phyloP scores from a whole-genome alignment of 2,329 filamentous ascomycete species.

The Colletotrichum eleusines region DNA sequence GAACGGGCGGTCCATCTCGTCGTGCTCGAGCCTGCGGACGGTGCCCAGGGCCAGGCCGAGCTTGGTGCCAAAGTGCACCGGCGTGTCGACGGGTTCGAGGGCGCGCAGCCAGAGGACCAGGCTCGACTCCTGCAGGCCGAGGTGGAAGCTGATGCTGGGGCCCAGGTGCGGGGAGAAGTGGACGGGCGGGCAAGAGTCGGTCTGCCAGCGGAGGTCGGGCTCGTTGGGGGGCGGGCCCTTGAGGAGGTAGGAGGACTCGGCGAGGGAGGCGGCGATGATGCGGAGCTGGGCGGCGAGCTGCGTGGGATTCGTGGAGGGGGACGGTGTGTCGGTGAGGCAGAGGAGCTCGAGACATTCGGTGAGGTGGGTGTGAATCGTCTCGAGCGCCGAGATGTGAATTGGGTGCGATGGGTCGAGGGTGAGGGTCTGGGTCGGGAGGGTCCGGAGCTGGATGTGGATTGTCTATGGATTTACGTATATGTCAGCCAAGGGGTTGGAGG shows the following conservation, averaged over 20 bases:
- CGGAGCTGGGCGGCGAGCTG: conserved; percentile 69
- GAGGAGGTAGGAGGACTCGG: conserved; percentile 64
- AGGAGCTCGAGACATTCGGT: conserved; percentile 88
- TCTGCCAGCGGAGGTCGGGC: conserved; percentile 59
- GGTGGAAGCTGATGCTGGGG: conserved; percentile 78
- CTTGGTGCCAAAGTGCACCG: conserved; percentile 72
- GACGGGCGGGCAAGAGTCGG: conserved; percentile 56
- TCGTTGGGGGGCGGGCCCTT: conserved; percentile 63
- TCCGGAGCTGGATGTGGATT: conserved; percentile 81
- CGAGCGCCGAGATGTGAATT: conserved; percentile 76
- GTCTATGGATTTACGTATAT: conserved; percentile 62
- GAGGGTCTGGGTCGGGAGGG: conserved; percentile 67
- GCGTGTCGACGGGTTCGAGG: conserved; percentile 75
- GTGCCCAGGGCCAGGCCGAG: conserved; percentile 78
- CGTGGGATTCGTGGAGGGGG: conserved; percentile 68
- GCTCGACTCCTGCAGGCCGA: conserved; percentile 76
- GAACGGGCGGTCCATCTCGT: conserved; percentile 85
- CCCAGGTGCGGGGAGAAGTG: conserved; percentile 62
- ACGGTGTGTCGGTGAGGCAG: conserved; percentile 65
- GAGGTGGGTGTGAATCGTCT: conserved; percentile 79
- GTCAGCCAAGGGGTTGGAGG: background rate
- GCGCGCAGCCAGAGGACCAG: conserved; percentile 78
- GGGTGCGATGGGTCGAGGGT: conserved; percentile 61
- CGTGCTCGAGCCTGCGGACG: conserved; percentile 74
- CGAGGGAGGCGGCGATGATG: conserved; percentile 66